phyloP scores from a whole-genome alignment of 345 rosid genomes.

The Camelina hispida region DNA sequence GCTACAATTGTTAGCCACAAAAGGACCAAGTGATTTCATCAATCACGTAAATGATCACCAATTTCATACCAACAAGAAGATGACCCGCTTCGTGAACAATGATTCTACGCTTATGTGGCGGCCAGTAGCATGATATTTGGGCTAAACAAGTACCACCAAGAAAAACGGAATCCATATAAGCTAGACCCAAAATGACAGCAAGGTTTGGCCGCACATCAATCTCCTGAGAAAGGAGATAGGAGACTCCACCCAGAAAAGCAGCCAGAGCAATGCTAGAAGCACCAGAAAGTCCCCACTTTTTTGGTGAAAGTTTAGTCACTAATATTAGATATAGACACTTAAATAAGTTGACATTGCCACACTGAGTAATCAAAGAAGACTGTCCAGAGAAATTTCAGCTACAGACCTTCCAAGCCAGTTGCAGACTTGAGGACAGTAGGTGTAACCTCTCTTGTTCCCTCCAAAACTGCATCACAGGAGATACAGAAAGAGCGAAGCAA shows the following conservation, averaged over 20 bases:
- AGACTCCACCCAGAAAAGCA: constrained; percentile 69
- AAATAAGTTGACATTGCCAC: neutral
- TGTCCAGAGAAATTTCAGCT: neutral
- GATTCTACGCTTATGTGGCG: constrained; percentile 81
- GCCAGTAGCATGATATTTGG: constrained; percentile 91
- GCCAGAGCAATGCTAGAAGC: constrained; percentile 60
- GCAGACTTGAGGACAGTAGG: constrained; percentile 73
- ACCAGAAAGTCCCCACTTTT: constrained; percentile 79
- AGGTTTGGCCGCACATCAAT: constrained; percentile 81
- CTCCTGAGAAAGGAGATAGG: constrained; percentile 74
- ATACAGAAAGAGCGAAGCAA: neutral
- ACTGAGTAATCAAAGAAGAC: constrained; percentile 1
- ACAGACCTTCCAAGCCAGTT: constrained; percentile 85
- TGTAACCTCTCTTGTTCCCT: constrained; percentile 83
- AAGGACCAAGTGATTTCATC: neutral
- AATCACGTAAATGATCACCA: neutral
- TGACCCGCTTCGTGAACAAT: constrained; percentile 97
- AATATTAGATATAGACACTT: constrained; percentile 20
- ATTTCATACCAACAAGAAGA: constrained; percentile 69
- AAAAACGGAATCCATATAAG: constrained; percentile 68
- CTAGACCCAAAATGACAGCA: constrained; percentile 65
- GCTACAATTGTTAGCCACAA: constrained; percentile 16
- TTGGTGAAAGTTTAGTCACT: constrained; percentile 77
- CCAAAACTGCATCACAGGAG: constrained; percentile 60
- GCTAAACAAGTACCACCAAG: constrained; percentile 92